Conservation (phyloP, 2,329 filamentous ascomycete genomes). For the Phyllosticta capitalensis region DNA sequence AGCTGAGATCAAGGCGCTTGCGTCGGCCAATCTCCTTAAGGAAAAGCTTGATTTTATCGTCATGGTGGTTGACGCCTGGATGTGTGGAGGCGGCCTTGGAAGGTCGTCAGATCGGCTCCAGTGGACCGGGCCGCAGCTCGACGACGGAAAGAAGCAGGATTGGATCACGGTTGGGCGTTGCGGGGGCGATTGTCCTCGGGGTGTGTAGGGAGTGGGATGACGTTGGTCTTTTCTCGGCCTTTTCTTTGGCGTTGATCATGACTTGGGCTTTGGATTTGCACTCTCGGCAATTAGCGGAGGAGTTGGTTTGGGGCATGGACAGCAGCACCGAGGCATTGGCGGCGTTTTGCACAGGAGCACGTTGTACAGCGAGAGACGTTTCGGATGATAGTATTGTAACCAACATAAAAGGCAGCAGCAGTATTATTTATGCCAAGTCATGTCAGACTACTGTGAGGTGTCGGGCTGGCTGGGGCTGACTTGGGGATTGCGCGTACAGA, state of each 20-base stretch:
- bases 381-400: neutral
- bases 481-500: neutral
- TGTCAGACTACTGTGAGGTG: neutral
- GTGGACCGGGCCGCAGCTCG: slow-evolving; percentile 36
- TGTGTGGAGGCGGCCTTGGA: slow-evolving; percentile 58
- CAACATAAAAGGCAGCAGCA: neutral
- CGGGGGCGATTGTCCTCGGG: slow-evolving; percentile 33
- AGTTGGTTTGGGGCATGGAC: slow-evolving; percentile 6
- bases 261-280: neutral
- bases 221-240: neutral
- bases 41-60: slow-evolving; percentile 66
- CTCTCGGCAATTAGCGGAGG: neutral
- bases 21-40: slow-evolving; percentile 62
- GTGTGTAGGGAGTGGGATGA: neutral
- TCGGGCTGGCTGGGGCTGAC: neutral
- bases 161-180: slow-evolving; percentile 40
- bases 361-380: neutral
- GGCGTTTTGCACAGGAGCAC: neutral
- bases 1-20: slow-evolving; percentile 45
- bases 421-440: neutral
- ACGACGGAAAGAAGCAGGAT: slow-evolving; percentile 36
- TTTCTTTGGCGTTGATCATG: neutral
- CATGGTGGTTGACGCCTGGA: slow-evolving; percentile 61
- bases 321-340: slow-evolving; percentile 6
- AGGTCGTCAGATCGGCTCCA: slow-evolving; percentile 26